Percentiles rank a stretch among this genome's conserved stretches.
Conservation (phyloP, 2,329 filamentous ascomycete species). For the Aspergillus sp. region DNA sequence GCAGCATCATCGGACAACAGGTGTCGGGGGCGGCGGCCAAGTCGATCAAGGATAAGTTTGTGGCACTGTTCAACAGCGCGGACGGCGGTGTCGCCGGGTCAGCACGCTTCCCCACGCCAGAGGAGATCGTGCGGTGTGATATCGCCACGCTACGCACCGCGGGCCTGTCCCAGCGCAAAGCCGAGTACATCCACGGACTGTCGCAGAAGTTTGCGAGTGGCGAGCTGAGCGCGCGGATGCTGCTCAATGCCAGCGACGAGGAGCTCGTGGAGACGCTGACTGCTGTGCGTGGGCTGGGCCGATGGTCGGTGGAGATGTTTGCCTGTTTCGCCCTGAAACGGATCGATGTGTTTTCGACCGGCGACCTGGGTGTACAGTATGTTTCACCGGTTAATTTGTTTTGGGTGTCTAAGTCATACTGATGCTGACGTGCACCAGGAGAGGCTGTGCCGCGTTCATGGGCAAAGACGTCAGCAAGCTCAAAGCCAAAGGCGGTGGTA, state of each 20-base stretch:
- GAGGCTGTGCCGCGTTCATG: conserved; percentile 85
- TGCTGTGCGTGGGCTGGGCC: conserved; percentile 81
- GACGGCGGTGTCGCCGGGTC: conserved; percentile 1
- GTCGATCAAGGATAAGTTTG: conserved; percentile 83
- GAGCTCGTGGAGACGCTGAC: conserved; percentile 79
- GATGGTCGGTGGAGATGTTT: conserved; percentile 98
- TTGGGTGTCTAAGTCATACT: conserved; percentile 12
- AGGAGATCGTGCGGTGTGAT: conserved; percentile 64
- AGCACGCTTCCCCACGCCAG: conserved; percentile 75
- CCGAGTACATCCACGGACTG: conserved; percentile 87
- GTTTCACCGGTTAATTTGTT: conserved; percentile 24
- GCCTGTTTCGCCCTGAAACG: conserved; percentile 92
- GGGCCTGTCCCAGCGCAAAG: conserved; percentile 89
- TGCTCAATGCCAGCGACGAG: conserved; percentile 78
- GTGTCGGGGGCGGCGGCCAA: conserved; percentile 89
- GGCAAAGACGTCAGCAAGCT: conserved; percentile 82
- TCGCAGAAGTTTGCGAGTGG: conserved; percentile 76
- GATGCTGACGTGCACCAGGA: conserved; percentile 35
- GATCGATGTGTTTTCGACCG: conserved; percentile 88
- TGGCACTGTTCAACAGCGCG: conserved; percentile 63
- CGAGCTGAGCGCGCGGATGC: conserved; percentile 72
- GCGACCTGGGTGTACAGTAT: conserved; percentile 86
- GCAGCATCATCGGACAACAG: conserved; percentile 93
- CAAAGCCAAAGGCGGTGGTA: conserved; percentile 74
- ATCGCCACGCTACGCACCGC: conserved; percentile 74